Base-by-base conservation (phyloP, 208 protist species). In the Vickermania spadyakhi region DNA sequence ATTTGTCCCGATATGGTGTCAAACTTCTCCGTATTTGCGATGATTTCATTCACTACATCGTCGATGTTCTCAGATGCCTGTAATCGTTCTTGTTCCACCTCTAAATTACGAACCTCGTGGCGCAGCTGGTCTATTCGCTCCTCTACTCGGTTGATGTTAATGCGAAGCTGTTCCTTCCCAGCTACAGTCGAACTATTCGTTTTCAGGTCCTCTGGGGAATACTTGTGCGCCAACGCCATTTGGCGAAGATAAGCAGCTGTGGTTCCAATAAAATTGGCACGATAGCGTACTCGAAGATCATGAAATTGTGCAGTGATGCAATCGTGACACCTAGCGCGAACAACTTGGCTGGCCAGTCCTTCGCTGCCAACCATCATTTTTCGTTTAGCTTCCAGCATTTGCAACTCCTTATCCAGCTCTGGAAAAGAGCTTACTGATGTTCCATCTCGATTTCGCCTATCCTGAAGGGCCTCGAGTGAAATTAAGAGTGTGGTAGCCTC, bases 401-500 rank as follows among this genome's bases (percentile, higher is more conserved):
- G 60, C 51, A 91, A 31, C 72, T 89, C 73, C 58, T 83, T 64
- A 11, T 61, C 42, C 28, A 54, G 65, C 5, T 31, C 45, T 2
- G 69, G 62, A 22, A 55, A 1, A 4, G 22, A 63, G 45, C 68
- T 63, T 7, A 59, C 63, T 0, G 64, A 30, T 31, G 56, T 59
- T 58, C 75, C 66, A 58, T 78, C 61, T 31, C 51, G 50, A 2
- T 72, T 63, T 18, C 65, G 76, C 23, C 86, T 80, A 72, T 94
- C 83, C 23, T 89, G 71, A 69, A 94, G 56, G 55, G 75, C 74
- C 73, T 91, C 84, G 14, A 94, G 76, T 2, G 75, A 80, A 52
- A 94, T 86, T 13, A 94, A 70, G 50, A 94, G 75, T 56, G 80
- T 78, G 73, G 89, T 81, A 13, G 79, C 87, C 70, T 91, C 87